phyloP scores from a whole-genome alignment of 2,329 filamentous ascomycete genomes.

The Alternaria alternata region DNA sequence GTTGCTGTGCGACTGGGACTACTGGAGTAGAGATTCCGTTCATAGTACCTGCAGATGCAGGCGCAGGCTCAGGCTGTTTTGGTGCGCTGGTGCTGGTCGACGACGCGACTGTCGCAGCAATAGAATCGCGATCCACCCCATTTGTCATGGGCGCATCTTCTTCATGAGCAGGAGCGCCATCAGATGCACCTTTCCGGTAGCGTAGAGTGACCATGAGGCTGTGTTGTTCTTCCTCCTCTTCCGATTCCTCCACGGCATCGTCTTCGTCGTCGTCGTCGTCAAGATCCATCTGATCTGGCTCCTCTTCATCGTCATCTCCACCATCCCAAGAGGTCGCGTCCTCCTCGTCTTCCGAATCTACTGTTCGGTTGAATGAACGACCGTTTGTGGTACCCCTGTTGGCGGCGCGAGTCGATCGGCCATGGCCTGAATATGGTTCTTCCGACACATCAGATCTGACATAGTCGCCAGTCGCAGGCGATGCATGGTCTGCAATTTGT shows the following conservation, averaged over 20 bases:
- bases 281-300: conserved; percentile 71
- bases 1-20: conserved; percentile 4
- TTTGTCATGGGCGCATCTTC: conserved; percentile 7
- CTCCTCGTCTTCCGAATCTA: conserved; percentile 72
- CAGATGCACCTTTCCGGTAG: conserved; percentile 33
- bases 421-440: conserved; percentile 53
- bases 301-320: conserved; percentile 77
- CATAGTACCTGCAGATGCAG: neutral
- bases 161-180: conserved; percentile 2
- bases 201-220: conserved; percentile 78
- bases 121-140: neutral
- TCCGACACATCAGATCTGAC: conserved; percentile 56
- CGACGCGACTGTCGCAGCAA: neutral
- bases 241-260: conserved; percentile 39
- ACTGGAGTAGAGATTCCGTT: conserved; percentile 18
- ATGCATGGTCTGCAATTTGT: conserved; percentile 54
- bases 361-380: conserved; percentile 41
- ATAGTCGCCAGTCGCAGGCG: conserved; percentile 54
- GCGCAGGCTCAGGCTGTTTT: conserved; percentile 11
- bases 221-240: conserved; percentile 50
- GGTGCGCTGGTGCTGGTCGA: conserved; percentile 7
- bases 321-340: conserved; percentile 72
- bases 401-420: conserved; percentile 53
- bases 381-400: conserved; percentile 29
- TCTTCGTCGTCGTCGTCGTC: conserved; percentile 65